Evolutionary conservation across 768 basidiomycete species (phyloP), one percentile per base, ranked within the genome.

Genomic region (Phanerodontia chrysosporium): DNA sequence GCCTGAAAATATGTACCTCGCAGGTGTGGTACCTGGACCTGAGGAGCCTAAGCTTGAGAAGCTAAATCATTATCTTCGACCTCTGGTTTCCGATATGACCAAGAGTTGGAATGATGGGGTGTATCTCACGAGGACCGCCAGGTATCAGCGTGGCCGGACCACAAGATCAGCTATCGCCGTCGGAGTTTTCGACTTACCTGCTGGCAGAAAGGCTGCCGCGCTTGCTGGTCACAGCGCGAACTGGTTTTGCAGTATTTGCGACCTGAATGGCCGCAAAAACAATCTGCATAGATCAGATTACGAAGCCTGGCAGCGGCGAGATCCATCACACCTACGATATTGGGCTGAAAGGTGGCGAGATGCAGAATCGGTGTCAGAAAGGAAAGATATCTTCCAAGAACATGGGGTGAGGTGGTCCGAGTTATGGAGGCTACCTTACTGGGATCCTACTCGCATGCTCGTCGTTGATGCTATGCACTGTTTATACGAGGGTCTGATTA

Each of bases 1-100:
- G 32, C 64, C 68, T 0, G 72, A 76, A 59, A 70, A 74, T 55
- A 65, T 76, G 58, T 74, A 67, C 49, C 58, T 64, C 13, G 61
- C 51, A 24, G 65, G 59, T 2, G 54, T 66, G 21, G 58, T 67
- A 18, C 62, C 65, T 13, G 71, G 71, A 1, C 71, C 71, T 4
- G 60, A 61, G 25, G 63, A 72, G 55, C 68, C 66, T 3, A 45
- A 28, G 2, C 45, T 63, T 5, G 45, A 61, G 24, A 35, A 65
- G 22, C 48, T 69, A n/a, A 69, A 72, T 58, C 61, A 66, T 32
- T 58, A 61, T 36, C 45, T 70, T 6, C 35, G 32, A 6, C 70
- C 64, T 1, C 58, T 71, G 2, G 54, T 71, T 22, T 24, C 59
- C 42, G 70, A 67, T n/a, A 29, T 72, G 24, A 28, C 51, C 9